Evolutionary conservation across 306 rosid species (phyloP), one percentile per base, ranked within the genome.

Genomic region (Phaseolus lunatus): DNA sequence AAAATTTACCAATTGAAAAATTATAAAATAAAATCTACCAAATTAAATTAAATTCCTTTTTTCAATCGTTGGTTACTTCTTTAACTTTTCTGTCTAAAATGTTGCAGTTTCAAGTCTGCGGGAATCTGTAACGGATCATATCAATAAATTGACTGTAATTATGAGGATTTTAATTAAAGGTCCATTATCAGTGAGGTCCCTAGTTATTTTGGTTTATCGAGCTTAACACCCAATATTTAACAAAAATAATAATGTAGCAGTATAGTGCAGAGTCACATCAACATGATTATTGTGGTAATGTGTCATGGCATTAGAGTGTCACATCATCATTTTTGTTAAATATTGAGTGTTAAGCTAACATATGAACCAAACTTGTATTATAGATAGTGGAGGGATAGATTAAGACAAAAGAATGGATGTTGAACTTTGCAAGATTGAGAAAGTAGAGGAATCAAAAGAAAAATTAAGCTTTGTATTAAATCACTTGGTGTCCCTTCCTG

Each of bases 401-500:
- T 15, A 2, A n/a, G 2, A 7, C 16, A 27, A 23, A 9, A 57
- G 14, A 57, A 22, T 23, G 33, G 16, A n/a, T n/a, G 35, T 4
- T 1, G 18, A 13, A 57, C 23, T 54, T 54, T 5, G 29, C 22
- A 19, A 54, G 9, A 54, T 54, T 22, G 18, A 14, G 12, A 27
- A 27, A 57, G 35, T 57, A 22, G 22, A 7, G n/a, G 41, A 6
- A 16, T n/a, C 9, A 27, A 56, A 56, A 4, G 31, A 1, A 35
- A 31, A 57, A 24, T 54, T 54, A 10, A 54, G 14, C 16, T 24
- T 11, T 57, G 5, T 76, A 26, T 43, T 27, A 48, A 59, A 39
- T 33, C 71, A 72, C 31, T 72, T 44, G 69, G 44, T 57, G 49
- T 67, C 48, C 63, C 39, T 26, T 50, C 58, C 39, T 80, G 72